Evolutionary conservation across 176 grass and related monocot species (phyloP), one percentile per base, ranked within the genome.

Genomic region (Bolboschoenus planiculmis): DNA sequence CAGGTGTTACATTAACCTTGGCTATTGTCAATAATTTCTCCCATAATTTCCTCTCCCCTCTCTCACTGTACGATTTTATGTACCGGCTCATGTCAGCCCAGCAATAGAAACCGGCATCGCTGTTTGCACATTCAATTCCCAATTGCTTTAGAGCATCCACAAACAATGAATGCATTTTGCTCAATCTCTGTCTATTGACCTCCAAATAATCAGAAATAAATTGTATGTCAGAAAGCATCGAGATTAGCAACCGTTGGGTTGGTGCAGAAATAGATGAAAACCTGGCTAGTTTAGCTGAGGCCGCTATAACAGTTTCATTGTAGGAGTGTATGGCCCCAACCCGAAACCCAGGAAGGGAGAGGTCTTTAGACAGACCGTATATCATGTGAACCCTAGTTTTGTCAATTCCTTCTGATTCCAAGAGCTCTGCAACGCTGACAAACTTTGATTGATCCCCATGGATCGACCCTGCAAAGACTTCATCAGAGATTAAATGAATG

Each of bases 401-500:
- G 81, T 97, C 90, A 58, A 91, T 87, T 68, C 66, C 89, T 81
- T 94, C 89, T 85, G 87, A 71, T 60, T 91, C 74, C 40, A 93
- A 43, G 66, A 93, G 26, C 20, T 94, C 95, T 18, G 88, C 88
- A 36, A 94, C 85, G 20, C 95, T 94, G 21, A 88, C 88, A 87
- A 97, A 97, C 74, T 88, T 86, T 24, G 80, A 82, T 65, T 73
- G 80, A 54, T 23, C 78, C 78, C 81, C 95, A 80, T 91, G 90
- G 20, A 83, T 91, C 56, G 95, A 97, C 23, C 95, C 95, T 76
- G 92, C 95, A 92, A 92, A 97, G 37, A 97, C 79, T 87, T 97
- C 95, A 84, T 97, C 92, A 91, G 88, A 97, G 74, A 97, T 94
- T 2, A 97, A 88, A 87, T 97, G 95, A 63, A 97, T 94, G 74